These are phyloP conservation scores for Xylariaceae sp. DNA, from an alignment of 2,329 filamentous ascomycete genomes.

Conservation along the genomic window DNA sequence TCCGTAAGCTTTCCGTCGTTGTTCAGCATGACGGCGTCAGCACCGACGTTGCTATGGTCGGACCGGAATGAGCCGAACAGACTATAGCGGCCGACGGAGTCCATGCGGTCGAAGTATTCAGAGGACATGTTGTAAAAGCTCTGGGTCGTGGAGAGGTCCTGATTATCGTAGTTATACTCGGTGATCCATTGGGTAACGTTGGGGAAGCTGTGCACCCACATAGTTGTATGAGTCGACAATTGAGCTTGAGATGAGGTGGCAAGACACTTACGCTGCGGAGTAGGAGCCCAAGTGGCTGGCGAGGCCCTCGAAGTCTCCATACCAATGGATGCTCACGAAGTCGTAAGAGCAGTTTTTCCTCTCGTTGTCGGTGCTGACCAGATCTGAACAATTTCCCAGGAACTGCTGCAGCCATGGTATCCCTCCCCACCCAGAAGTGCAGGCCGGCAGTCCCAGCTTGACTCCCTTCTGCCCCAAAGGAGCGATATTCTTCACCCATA, in stretches of 20 bases:
- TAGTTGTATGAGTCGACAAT: not conserved
- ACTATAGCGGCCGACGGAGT: constrained; percentile 68
- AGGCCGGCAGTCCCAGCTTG: constrained; percentile 70
- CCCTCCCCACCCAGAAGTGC: constrained; percentile 63
- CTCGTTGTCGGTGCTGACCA: constrained; percentile 51
- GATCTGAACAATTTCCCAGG: constrained; percentile 62
- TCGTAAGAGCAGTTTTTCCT: constrained; percentile 62
- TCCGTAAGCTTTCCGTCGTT: constrained; percentile 70
- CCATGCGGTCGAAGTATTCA: constrained; percentile 67
- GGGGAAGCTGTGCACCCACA: constrained; percentile 52
- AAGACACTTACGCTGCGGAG: constrained; percentile 44
- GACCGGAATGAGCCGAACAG: constrained; percentile 78
- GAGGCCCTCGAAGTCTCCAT: constrained; percentile 69
- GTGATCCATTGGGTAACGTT: constrained; percentile 73
- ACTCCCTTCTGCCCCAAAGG: constrained; percentile 67
- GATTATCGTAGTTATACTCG: constrained; percentile 68
- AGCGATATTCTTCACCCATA: constrained; percentile 73
- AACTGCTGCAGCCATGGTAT: constrained; percentile 70
- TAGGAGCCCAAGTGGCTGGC: constrained; percentile 68
- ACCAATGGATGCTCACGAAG: constrained; percentile 68
- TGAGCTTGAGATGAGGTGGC: not conserved
- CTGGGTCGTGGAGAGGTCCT: constrained; percentile 60
- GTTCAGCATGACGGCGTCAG: constrained; percentile 72
- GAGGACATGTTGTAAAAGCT: constrained; percentile 68
- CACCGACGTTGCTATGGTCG: constrained; percentile 71